Evolutionary conservation across 176 grass and related monocot genomes (phyloP).

Genomic region (Carex kokanica): DNA sequence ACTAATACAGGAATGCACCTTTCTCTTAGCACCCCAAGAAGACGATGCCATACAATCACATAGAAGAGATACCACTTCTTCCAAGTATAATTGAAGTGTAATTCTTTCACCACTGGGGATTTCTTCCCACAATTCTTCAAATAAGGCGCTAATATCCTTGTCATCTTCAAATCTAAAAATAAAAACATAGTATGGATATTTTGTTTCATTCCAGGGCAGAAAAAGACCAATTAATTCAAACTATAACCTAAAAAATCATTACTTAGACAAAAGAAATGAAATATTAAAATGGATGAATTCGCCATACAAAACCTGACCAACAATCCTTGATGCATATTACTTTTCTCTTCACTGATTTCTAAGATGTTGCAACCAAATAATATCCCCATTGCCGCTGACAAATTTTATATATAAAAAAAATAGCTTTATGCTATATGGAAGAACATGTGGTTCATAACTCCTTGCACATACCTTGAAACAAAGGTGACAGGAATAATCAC

Average conservation of each 20-base stretch:
- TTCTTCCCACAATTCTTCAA: slow-evolving; percentile 94
- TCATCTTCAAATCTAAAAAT: slow-evolving; percentile 89
- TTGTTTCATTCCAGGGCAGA: not conserved
- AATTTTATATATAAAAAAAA: not conserved
- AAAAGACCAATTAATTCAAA: not conserved
- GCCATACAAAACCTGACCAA: not conserved
- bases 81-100: slow-evolving; percentile 76
- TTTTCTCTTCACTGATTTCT: not conserved
- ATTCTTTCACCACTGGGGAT: slow-evolving; percentile 90
- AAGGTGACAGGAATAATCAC: slow-evolving; percentile 79
- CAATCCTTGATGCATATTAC: not conserved
- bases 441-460: not conserved
- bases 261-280: not conserved
- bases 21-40: slow-evolving; percentile 93
- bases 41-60: slow-evolving; percentile 79
- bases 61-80: slow-evolving; percentile 71
- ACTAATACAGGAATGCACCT: slow-evolving; percentile 47
- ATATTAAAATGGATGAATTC: not conserved
- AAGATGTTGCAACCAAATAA: not conserved
- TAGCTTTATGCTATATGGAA: not conserved
- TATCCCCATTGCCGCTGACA: not conserved
- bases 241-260: not conserved
- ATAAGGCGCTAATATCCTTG: slow-evolving; percentile 74
- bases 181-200: slow-evolving; percentile 14
- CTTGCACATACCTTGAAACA: slow-evolving; percentile 76